Percentiles rank a stretch among this genome's conserved stretches.
These are phyloP conservation scores for Phytophthora rubi DNA, from an alignment of 352 stramenopile genomes.

Conservation along the genomic window DNA sequence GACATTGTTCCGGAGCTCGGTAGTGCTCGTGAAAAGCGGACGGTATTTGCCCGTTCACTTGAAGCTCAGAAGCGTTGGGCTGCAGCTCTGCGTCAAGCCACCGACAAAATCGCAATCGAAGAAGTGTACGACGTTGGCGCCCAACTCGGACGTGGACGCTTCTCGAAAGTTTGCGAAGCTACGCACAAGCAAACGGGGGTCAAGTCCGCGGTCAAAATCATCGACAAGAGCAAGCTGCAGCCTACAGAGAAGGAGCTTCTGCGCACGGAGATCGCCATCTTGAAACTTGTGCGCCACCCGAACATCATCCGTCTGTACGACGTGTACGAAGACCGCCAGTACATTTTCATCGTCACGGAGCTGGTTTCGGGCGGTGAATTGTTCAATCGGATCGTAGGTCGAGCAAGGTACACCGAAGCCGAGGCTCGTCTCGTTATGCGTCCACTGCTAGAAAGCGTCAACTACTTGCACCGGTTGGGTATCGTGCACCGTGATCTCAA, in stretches of 20 bases:
- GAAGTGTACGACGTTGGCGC: conserved; percentile 91
- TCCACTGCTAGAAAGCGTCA: conserved; percentile 89
- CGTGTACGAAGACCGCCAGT: conserved; percentile 92
- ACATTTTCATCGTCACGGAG: conserved; percentile 99
- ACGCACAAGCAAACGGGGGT: conserved; percentile 65
- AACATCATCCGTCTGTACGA: conserved; percentile 90
- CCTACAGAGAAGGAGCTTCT: conserved; percentile 90
- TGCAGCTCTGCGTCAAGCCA: conserved; percentile 71
- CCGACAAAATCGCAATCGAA: conserved; percentile 89
- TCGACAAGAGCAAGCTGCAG: conserved; percentile 92
- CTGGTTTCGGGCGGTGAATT: conserved; percentile 96
- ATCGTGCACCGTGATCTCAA: conserved; percentile 93
- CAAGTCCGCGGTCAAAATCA: conserved; percentile 93
- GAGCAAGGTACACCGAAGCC: conserved; percentile 86
- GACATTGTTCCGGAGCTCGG: conserved; percentile 84
- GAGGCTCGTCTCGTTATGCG: conserved; percentile 89
- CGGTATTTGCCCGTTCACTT: conserved; percentile 82
- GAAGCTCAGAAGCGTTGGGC: conserved; percentile 87
- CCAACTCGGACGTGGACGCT: conserved; percentile 89
- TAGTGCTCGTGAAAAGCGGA: conserved; percentile 70
- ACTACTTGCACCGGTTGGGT: conserved; percentile 91
- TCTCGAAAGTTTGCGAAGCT: conserved; percentile 88
- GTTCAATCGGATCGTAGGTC: conserved; percentile 96
- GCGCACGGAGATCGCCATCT: conserved; percentile 93
- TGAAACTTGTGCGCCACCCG: conserved; percentile 92